phyloP scores from a whole-genome alignment of 306 rosid species.

The Vigna hirtella region DNA sequence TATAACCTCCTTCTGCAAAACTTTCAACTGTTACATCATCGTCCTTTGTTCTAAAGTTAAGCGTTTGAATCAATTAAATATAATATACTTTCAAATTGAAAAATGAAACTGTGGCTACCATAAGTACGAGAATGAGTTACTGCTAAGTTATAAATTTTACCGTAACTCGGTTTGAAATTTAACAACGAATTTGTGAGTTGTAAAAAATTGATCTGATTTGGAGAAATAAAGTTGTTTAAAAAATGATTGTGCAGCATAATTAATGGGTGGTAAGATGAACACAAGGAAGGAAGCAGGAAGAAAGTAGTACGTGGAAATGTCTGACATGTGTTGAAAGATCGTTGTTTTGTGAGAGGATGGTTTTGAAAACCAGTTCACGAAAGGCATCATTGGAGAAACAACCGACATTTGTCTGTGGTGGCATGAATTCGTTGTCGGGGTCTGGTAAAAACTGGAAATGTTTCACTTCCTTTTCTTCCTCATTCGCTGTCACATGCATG shows the following conservation, averaged over 20 bases:
- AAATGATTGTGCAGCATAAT: neutral
- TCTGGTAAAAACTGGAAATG: neutral
- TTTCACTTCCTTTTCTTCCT: neutral
- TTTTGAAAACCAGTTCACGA: constrained; percentile 6
- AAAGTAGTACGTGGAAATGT: neutral
- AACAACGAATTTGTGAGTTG: no score
- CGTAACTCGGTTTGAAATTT: no score
- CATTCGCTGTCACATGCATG: neutral
- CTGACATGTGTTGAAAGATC: constrained; percentile 16
- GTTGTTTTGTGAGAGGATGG: neutral
- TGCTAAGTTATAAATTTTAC: no score
- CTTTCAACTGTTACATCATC: neutral
- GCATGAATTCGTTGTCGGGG: constrained; percentile 10
- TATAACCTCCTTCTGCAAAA: neutral
- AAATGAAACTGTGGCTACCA: no score
- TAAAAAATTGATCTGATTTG: no score
- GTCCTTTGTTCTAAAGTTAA: neutral
- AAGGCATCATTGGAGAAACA: constrained; percentile 3
- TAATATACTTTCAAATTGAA: neutral
- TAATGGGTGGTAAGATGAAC: neutral
- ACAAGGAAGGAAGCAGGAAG: neutral
- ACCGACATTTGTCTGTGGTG: constrained; percentile 22
- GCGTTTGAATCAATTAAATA: neutral
- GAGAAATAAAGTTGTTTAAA: no score
- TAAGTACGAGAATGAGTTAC: no score